Conservation (phyloP, 768 basidiomycete species). For the Dictyophora rubrovolvata region DNA sequence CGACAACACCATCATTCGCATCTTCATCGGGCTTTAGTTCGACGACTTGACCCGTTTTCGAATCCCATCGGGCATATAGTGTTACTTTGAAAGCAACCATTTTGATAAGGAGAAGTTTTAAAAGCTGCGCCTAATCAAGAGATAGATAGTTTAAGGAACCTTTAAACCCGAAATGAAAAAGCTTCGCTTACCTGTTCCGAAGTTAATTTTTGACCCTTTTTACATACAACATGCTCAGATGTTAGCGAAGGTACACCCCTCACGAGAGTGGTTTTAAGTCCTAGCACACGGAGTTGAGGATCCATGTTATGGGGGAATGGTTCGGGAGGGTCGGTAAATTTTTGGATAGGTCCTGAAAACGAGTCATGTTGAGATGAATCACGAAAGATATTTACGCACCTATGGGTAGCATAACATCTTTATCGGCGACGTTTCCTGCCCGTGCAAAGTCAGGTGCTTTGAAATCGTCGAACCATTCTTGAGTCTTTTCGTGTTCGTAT, state of each 20-base stretch:
- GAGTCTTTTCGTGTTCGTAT: conserved; percentile 79
- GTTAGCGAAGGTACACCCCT: conserved; percentile 81
- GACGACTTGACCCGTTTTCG: conserved; percentile 51
- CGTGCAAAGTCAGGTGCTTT: conserved; percentile 86
- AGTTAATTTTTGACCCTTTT: conserved; percentile 68
- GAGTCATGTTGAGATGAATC: neutral
- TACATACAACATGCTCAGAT: conserved; percentile 74
- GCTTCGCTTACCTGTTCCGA: conserved; percentile 35
- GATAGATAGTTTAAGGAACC: neutral
- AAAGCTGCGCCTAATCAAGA: conserved; percentile 64
- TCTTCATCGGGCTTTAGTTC: conserved; percentile 41
- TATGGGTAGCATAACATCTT: conserved; percentile 63
- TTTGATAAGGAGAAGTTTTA: conserved; percentile 84
- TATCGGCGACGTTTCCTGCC: conserved; percentile 67
- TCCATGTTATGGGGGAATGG: conserved; percentile 97
- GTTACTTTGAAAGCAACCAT: conserved; percentile 77
- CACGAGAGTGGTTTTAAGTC: conserved; percentile 74
- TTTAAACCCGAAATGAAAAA: neutral
- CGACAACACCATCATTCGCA: neutral
- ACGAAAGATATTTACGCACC: conserved; percentile 16
- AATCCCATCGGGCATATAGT: conserved; percentile 66
- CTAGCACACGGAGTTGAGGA: conserved; percentile 88
- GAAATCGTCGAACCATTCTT: conserved; percentile 92
- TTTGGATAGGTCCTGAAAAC: conserved; percentile 62
- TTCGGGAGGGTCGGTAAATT: conserved; percentile 69